Base-by-base conservation (phyloP, 2,329 filamentous ascomycete genomes). In the Cytospora schulzeri region DNA sequence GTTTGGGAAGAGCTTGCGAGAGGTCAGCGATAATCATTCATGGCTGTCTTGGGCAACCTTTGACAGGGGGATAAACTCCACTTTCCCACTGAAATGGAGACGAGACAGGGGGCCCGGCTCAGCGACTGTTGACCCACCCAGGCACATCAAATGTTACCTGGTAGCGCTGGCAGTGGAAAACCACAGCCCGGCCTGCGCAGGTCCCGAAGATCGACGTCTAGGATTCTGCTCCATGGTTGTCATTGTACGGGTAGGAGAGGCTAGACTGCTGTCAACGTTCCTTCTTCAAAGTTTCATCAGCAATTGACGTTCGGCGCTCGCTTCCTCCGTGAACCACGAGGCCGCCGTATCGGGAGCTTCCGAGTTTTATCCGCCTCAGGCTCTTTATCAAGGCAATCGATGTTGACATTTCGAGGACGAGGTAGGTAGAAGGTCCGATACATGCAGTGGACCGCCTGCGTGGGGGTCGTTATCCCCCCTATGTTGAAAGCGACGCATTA, bases 1-100 rank as follows among this genome's bases (percentile, higher is more conserved):
- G 19, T 64, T 69, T 56, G 9, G 67, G 67, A 52, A 68, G 60
- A 62, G 66, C 61, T 69, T 70, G 69, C 69, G 68, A 70, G 51
- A 51, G n/a, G 19, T 58, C 65, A 63, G 62, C 51, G 51, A 56
- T 56, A 58, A 61, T 62, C 38, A n/a, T n/a, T 41, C 17, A 41
- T 4, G 38, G 38, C 38, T 41, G 17, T 41, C 38, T 58, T 59
- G 54, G 38, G 60, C n/a, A 51, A 38, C n/a, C 55, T 63, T 57
- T 41, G 64, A 51, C 60, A 56, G 38, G 51, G 33, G n/a, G 12
- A n/a, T 38, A 50, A 52, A 60, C 8, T 50, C 52, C 64, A 60
- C 64, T 29, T 15, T 48, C 59, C 62, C 54, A 52, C 48, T 51
- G 48, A 31, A 38, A 63, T 52, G 33, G 48, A 35, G 51, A 60